Evolutionary conservation across 345 rosid species (phyloP).

Genomic region (Erucastrum elatum): DNA sequence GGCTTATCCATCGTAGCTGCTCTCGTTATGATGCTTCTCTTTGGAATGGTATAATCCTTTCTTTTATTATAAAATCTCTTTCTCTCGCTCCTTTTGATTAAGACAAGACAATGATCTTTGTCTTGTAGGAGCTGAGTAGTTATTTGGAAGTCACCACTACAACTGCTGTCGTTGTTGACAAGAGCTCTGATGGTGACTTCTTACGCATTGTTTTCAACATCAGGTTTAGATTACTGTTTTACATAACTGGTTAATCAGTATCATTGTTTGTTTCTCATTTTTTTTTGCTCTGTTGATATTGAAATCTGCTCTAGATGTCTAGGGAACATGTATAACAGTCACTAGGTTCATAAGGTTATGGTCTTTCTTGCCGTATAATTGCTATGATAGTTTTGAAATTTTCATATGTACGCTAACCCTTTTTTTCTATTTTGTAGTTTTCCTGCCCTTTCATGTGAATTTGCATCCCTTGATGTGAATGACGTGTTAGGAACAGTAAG

Average conservation of each 20-base stretch:
- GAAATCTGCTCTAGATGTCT: background rate
- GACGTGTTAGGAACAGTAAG: conserved; percentile 98
- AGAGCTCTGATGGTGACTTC: conserved; percentile 87
- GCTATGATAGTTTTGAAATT: background rate
- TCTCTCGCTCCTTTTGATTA: background rate
- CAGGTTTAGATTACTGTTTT: conserved; percentile 48
- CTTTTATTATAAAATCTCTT: background rate
- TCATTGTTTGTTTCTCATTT: background rate
- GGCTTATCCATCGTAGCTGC: conserved; percentile 93
- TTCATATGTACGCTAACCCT: background rate
- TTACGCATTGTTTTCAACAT: conserved; percentile 90
- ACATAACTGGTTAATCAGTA: background rate
- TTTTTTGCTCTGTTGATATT: background rate
- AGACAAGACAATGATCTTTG: background rate
- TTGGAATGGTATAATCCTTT: conserved; percentile 76
- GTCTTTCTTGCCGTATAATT: background rate
- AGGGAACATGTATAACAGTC: background rate
- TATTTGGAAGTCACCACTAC: conserved; percentile 76
- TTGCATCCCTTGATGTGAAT: conserved; percentile 89
- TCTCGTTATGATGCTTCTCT: conserved; percentile 79
- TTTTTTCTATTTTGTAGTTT: conserved; percentile 54
- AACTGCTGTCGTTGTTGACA: conserved; percentile 84
- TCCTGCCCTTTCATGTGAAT: conserved; percentile 98
- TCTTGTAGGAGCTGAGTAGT: conserved; percentile 60
- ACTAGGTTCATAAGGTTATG: background rate